Base-by-base conservation (phyloP, 129 eudicot genomes). In the Logfia minima region DNA sequence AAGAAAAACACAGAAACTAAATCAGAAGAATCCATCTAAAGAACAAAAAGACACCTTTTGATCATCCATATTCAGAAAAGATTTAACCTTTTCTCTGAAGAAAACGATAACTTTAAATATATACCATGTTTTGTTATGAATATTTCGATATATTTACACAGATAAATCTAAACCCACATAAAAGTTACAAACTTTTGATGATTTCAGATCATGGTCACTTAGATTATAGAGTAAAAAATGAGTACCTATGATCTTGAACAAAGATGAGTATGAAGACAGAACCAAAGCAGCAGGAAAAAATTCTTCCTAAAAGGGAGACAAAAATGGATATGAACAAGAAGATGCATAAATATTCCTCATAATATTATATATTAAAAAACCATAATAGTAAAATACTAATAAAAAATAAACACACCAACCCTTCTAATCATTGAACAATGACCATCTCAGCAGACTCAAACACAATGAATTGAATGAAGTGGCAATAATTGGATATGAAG, bases 351-450 rank as follows among this genome's bases (percentile, higher is more conserved):
- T 74, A 74, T 74, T 74, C 75, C 37, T 66, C 53, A 37, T 35
- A 32, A 31, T 74, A 66, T 39, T 26, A 73, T 63, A 79, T 34
- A 64, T 7, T 72, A 22, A 1, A 55, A 56, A 16, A 67, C 58
- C 7, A 74, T 35, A 74, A 56, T 75, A 75, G 68, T 66, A 56
- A 37, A 80, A 39, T 55, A 81, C 52, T 53, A 73, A 79, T 43
- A 79, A 80, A 77, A 83, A 72, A 81, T 81, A 78, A 84, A 62
- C 75, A 70, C 75, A 85, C 85, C 92, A 83, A 85, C 87, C 81
- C 83, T 77, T 81, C 85, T 83, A 85, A 88, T 88, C 87, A 88
- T 86, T 88, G 85, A 84, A 86, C 93, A 91, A 91, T 83, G 91
- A 88, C 91, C 82, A 84, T 81, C 74, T 13, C n/a, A 48, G 55